Evolutionary conservation across 345 rosid species (phyloP).

Genomic region (Eucalyptus viminalis): DNA sequence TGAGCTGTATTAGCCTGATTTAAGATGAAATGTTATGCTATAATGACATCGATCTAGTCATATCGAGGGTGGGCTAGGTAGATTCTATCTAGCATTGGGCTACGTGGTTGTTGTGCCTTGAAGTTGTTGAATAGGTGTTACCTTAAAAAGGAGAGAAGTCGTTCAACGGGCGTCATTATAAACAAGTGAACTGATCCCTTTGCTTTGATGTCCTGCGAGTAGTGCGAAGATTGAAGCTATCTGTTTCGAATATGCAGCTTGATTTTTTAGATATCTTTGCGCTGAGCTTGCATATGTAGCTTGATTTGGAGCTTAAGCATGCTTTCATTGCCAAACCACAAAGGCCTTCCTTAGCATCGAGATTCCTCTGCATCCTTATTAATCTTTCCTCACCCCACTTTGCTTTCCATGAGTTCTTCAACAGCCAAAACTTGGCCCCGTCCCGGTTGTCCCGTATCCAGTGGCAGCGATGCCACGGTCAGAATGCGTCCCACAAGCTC

Average conservation of each 20-base stretch:
- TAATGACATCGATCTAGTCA: not conserved
- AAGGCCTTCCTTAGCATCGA: too few relatives aligned
- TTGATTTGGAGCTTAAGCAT: too few relatives aligned
- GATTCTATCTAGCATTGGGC: not conserved
- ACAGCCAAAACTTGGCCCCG: constrained; percentile 10
- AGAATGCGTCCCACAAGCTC: constrained; percentile 3
- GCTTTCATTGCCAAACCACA: too few relatives aligned
- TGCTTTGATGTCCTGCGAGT: too few relatives aligned
- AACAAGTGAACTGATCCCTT: not conserved
- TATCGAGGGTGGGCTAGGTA: not conserved
- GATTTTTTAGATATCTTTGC: too few relatives aligned
- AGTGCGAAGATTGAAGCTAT: too few relatives aligned
- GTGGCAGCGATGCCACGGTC: constrained; percentile 4
- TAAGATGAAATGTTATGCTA: not conserved
- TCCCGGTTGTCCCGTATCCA: constrained; percentile 3
- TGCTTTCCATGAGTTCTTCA: constrained; percentile 23
- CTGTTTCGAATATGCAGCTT: too few relatives aligned
- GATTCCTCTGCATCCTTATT: too few relatives aligned
- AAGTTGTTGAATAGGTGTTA: not conserved
- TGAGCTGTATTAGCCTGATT: not conserved
- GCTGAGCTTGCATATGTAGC: too few relatives aligned
- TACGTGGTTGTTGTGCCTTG: not conserved
- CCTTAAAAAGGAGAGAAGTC: not conserved
- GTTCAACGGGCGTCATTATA: not conserved
- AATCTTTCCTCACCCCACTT: too few relatives aligned